A percentile compares a stretch with the other conserved stretches of the same genome.
Conservation (phyloP, 225 moss, liverwort and hornwort genomes). For the Polytrichum commune region DNA sequence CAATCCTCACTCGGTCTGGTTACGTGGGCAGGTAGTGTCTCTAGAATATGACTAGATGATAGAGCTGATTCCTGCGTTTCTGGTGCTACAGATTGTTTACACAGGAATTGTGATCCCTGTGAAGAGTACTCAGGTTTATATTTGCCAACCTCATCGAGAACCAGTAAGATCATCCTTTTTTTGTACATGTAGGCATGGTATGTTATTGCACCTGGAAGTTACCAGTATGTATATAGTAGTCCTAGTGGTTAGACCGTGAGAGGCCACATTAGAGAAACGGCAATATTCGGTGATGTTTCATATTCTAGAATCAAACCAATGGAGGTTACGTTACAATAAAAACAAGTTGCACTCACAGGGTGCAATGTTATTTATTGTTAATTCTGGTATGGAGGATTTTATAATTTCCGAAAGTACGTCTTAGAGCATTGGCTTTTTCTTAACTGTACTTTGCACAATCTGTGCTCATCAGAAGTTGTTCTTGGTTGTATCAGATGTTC, state of each 20-base stretch:
- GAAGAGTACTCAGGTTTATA: slow-evolving; percentile 23
- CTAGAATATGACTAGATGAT: slow-evolving; percentile 17
- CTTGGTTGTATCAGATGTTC: too few relatives aligned
- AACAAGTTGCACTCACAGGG: neutral
- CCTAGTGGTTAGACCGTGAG: slow-evolving; percentile 33
- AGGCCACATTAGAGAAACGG: slow-evolving; percentile 26
- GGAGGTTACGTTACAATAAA: neutral
- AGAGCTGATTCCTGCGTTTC: slow-evolving; percentile 36
- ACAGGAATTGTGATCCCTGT: slow-evolving; percentile 23
- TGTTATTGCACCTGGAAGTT: slow-evolving; percentile 24
- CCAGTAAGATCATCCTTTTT: slow-evolving; percentile 21
- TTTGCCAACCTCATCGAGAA: slow-evolving; percentile 22
- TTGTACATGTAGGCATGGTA: slow-evolving; percentile 46
- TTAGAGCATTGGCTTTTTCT: too few relatives aligned
- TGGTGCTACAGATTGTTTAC: slow-evolving; percentile 29
- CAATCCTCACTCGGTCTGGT: slow-evolving; percentile 13
- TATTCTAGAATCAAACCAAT: slow-evolving; percentile 10
- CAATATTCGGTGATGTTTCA: slow-evolving; percentile 27
- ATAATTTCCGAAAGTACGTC: too few relatives aligned
- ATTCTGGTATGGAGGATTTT: too few relatives aligned
- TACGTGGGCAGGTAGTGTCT: slow-evolving; percentile 32
- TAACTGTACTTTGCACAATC: too few relatives aligned
- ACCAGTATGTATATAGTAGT: slow-evolving; percentile 40
- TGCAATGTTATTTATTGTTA: slow-evolving; percentile 1
- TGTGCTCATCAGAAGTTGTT: too few relatives aligned